phyloP scores from a whole-genome alignment of 2,329 filamentous ascomycete genomes.

The Lachnellula suecica region DNA sequence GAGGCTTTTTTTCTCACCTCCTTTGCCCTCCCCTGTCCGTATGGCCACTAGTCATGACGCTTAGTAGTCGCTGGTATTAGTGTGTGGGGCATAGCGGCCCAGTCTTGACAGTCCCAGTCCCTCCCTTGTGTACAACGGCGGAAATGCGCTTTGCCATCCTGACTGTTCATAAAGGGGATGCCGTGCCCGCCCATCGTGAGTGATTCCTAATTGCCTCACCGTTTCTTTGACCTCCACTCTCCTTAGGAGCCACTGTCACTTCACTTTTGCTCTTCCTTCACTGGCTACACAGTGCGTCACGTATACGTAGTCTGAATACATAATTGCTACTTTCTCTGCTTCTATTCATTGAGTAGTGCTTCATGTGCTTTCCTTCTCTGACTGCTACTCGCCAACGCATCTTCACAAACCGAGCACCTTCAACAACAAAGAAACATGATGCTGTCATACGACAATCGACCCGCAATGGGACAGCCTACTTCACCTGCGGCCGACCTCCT shows the following conservation, averaged over 20 bases:
- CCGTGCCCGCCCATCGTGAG: not conserved
- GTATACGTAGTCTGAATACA: not conserved
- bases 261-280: not conserved
- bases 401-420: not conserved
- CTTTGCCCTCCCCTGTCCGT: too few relatives aligned
- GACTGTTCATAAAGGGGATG: not conserved
- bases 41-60: conserved; percentile 2
- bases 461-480: conserved; percentile 24
- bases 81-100: conserved; percentile 16
- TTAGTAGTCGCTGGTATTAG: too few relatives aligned
- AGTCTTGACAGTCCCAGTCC: not conserved
- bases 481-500: conserved; percentile 27
- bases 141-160: not conserved
- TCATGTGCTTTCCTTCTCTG: not conserved
- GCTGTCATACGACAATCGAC: conserved; percentile 30
- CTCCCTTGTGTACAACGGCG: not conserved
- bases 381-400: not conserved
- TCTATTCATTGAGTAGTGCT: not conserved
- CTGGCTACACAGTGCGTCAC: not conserved
- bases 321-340: conserved; percentile 3
- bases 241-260: conserved; percentile 6
- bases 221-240: not conserved
- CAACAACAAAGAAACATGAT: conserved; percentile 17
- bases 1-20: conserved; percentile 6
- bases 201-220: not conserved